Base-by-base conservation (phyloP, 768 basidiomycete species). In the Kondoa subrosea region DNA sequence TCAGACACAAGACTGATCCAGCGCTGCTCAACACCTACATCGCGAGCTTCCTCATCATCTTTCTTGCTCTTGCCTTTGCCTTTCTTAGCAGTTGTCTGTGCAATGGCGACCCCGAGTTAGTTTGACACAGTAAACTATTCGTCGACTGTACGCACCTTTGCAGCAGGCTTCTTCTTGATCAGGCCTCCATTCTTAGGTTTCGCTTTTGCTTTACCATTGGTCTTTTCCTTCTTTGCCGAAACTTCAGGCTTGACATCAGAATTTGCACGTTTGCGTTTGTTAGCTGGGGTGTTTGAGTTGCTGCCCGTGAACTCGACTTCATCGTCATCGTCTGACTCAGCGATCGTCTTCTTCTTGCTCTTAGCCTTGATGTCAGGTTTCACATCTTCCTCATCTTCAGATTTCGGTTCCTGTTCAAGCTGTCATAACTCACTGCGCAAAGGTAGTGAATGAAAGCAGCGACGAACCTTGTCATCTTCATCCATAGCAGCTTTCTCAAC, bases 181-280 rank as follows among this genome's bases (percentile, higher is more conserved):
- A 50, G 12, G 8, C 74, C 73, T 26, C 73, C 74, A 72, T 50
- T 50, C 63, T 80, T 81, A 56, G 77, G 69, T 74, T 80, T 66
- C 12, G 34, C 32, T 83, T 67, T 70, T 17, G 56, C 30, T 67
- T 57, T 57, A 61, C 67, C 68, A 57, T 71, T 66, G 63, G 56
- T 85, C 78, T 87, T 88, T 68, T 85, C 80, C 78, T 87, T 88
- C 79, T 86, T 87, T 27, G 8, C 2, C 68, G 73, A 76, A 64
- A 73, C 73, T n/a, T 75, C 34, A 29, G 60, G 27, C 25, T 29
- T 62, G 31, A 65, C 69, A 57, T 63, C 33, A 32, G 64, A 56
- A 66, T 72, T 71, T 29, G 34, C 30, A 66, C 70, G 69, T 64
- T 69, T 67, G 16, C 64, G 64, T 34, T 64, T 70, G 72, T 68